Evolutionary conservation across 768 basidiomycete species (phyloP).

Genomic region (Mycena chlorophos): DNA sequence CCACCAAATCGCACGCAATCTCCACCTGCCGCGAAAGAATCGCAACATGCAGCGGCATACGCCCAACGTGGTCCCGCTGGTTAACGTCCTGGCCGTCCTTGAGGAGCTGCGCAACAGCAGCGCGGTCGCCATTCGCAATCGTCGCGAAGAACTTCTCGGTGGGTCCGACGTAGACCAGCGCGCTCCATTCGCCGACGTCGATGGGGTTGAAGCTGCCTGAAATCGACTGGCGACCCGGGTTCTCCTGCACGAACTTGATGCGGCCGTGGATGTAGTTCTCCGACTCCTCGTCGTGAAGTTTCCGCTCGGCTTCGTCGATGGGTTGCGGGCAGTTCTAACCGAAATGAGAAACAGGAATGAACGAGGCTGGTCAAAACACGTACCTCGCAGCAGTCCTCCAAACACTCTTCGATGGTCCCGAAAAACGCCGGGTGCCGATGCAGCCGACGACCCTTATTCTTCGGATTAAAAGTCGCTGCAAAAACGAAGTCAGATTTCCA

Average conservation of each 20-base stretch:
- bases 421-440: constrained; percentile 69
- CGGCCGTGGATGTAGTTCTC: constrained; percentile 54
- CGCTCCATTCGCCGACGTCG: constrained; percentile 66
- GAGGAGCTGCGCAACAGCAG: constrained; percentile 40
- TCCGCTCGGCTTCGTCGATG: constrained; percentile 54
- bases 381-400: constrained; percentile 66
- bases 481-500: not conserved
- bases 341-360: not conserved
- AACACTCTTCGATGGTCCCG: constrained; percentile 54
- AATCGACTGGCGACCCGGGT: constrained; percentile 61
- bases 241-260: constrained; percentile 54
- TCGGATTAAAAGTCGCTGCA: constrained; percentile 60
- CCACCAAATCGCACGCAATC: constrained; percentile 51
- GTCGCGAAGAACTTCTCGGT: constrained; percentile 56
- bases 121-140: constrained; percentile 48
- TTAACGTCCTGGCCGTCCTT: constrained; percentile 47
- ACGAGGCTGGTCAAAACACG: not conserved
- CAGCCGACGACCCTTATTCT: constrained; percentile 57
- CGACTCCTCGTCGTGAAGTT: constrained; percentile 54
- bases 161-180: constrained; percentile 57
- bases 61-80: constrained; percentile 61
- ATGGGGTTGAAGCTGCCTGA: constrained; percentile 68
- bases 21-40: constrained; percentile 47
- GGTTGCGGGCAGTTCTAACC: constrained; percentile 54
- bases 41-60: constrained; percentile 59